Evolutionary conservation across 768 basidiomycete species (phyloP).

Genomic region (Termitomyces sp.): DNA sequence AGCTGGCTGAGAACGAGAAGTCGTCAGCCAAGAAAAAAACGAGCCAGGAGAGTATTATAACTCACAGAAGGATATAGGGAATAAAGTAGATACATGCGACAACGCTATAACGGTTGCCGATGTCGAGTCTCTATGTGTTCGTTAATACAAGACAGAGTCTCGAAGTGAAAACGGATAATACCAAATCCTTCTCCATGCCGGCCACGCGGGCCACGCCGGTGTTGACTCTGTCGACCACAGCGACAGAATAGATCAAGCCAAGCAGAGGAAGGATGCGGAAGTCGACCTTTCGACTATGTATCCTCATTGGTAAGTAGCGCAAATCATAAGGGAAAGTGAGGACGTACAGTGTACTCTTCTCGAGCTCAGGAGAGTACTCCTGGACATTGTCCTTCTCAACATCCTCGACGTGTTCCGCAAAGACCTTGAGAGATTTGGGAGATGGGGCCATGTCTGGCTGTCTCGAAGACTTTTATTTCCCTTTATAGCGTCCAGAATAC

Average conservation of each 20-base stretch:
- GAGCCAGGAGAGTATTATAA: background rate
- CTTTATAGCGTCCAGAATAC: background rate
- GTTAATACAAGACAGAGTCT: background rate
- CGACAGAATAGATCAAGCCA: slow-evolving; percentile 27
- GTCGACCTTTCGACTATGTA: slow-evolving; percentile 26
- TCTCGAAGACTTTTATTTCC: background rate
- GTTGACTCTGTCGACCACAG: slow-evolving; percentile 31
- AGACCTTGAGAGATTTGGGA: background rate
- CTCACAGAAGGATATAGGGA: slow-evolving; percentile 40
- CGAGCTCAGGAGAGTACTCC: background rate
- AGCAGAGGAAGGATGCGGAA: slow-evolving; percentile 30
- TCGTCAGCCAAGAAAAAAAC: background rate
- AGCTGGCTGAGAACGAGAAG: slow-evolving; percentile 29
- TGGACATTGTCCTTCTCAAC: background rate
- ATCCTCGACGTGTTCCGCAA: background rate
- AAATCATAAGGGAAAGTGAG: background rate
- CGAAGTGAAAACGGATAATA: background rate
- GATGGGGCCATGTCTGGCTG: background rate
- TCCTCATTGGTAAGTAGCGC: background rate
- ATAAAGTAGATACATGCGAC: slow-evolving; percentile 38
- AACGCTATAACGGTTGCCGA: slow-evolving; percentile 33
- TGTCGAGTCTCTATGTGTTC: slow-evolving; percentile 19
- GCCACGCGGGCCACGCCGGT: slow-evolving; percentile 30
- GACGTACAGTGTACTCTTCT: background rate
- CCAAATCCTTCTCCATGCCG: slow-evolving; percentile 33